Evolutionary conservation across 768 basidiomycete genomes (phyloP).

Genomic region (Cyclocybe cylindracea): DNA sequence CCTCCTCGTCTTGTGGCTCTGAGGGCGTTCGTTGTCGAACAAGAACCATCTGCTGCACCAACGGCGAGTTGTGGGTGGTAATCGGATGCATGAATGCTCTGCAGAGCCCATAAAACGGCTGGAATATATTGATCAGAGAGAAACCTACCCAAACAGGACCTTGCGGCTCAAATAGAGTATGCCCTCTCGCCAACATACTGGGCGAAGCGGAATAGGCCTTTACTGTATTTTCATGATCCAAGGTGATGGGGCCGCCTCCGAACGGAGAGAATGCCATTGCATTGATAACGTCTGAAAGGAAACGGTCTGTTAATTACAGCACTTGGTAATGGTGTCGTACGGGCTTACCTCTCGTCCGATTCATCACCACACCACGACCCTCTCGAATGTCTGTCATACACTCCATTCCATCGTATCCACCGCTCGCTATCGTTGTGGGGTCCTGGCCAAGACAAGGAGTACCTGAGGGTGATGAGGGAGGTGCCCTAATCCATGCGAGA

Average conservation of each 20-base stretch:
- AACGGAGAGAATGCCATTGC: conserved; percentile 69
- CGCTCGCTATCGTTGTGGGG: conserved; percentile 71
- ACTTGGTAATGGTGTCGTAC: background rate
- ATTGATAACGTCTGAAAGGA: conserved; percentile 66
- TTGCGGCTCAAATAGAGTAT: conserved; percentile 72
- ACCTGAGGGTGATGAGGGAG: conserved; percentile 53
- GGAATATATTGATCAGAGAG: background rate
- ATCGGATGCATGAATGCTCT: conserved; percentile 76
- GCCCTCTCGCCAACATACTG: conserved; percentile 72
- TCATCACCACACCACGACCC: conserved; percentile 62
- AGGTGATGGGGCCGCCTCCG: conserved; percentile 68
- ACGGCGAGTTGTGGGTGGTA: conserved; percentile 88
- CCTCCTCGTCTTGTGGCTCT: conserved; percentile 66
- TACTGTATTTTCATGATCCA: conserved; percentile 83
- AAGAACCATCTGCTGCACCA: conserved; percentile 82
- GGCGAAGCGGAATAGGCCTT: conserved; percentile 81
- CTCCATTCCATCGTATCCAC: conserved; percentile 82
- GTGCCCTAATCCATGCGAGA: conserved; percentile 70
- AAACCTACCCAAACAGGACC: conserved; percentile 82
- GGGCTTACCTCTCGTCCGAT: conserved; percentile 69
- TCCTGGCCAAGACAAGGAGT: conserved; percentile 46
- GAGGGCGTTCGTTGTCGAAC: conserved; percentile 71
- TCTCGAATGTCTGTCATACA: conserved; percentile 79
- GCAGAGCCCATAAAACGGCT: background rate
- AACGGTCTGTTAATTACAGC: background rate